Conservation (phyloP, 306 rosid genomes). For the Delonix regia region DNA sequence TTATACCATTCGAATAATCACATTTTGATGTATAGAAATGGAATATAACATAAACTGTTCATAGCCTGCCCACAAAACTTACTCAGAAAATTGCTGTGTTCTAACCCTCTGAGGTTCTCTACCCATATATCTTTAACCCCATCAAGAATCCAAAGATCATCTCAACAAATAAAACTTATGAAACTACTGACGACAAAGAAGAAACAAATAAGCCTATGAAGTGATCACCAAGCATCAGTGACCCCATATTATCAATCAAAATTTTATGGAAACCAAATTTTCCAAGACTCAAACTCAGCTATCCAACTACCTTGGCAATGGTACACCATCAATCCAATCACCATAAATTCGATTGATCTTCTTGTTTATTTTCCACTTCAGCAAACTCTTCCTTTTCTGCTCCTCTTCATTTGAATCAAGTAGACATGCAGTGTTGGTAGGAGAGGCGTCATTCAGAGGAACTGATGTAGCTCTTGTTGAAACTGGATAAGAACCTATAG, state of each 20-base stretch:
- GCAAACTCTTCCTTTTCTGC: slow-evolving; percentile 49
- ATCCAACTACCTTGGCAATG: slow-evolving; percentile 57
- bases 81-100: background rate
- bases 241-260: slow-evolving; percentile 37
- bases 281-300: slow-evolving; percentile 41
- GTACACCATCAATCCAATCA: slow-evolving; percentile 91
- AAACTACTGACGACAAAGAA: slow-evolving; percentile 4
- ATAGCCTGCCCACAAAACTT: slow-evolving; percentile 5
- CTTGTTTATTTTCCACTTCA: slow-evolving; percentile 74
- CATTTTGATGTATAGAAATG: slow-evolving; percentile 18
- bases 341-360: slow-evolving; percentile 84
- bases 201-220: slow-evolving; percentile 39
- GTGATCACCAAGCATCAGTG: slow-evolving; percentile 44
- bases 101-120: background rate
- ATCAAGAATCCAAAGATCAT: slow-evolving; percentile 33
- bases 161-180: slow-evolving; percentile 23
- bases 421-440: slow-evolving; percentile 29
- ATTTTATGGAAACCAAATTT: slow-evolving; percentile 1
- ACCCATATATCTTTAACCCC: background rate
- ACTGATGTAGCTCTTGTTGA: slow-evolving; percentile 38
- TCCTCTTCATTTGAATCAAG: slow-evolving; percentile 53
- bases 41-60: slow-evolving; percentile 27
- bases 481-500: slow-evolving; percentile 28
- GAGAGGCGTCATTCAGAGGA: slow-evolving; percentile 49
- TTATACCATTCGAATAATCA: slow-evolving; percentile 1